Evolutionary conservation across 768 basidiomycete species (phyloP), one percentile per base, ranked within the genome.

Genomic region (Mycena galopus): DNA sequence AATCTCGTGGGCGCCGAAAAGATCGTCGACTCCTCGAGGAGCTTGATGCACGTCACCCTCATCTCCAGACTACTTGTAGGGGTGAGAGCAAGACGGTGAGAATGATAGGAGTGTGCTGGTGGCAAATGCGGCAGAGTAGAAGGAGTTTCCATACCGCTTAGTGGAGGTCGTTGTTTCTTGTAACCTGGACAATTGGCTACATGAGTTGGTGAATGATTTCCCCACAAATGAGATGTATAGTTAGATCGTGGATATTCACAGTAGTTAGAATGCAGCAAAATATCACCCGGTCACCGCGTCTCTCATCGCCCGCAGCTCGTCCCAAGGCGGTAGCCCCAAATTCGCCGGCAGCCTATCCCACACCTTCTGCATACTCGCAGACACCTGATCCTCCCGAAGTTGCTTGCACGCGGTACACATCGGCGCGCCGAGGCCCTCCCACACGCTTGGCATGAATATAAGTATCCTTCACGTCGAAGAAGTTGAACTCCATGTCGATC

Each of bases 391-490:
- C 35, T 19, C 37, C 60, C 25, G 27, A 14, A 44, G 50, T 16
- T 17, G 11, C 39, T 30, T 39, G n/a, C 67, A 69, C 35, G 14
- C 37, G 11, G 19, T n/a, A 10, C 67, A 69, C 23, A 69, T 50
- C 27, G 67, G 60, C 51, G 37, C 27, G 14, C 59, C 60, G 4
- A 62, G 17, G 4, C 29, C 51, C 29, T 37, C 51, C 60, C 59
- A 69, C 14, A 69, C 21, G 10, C 53, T 25, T 1, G 67, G 67
- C 39, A 53, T 23, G 14, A 69, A 69, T 11, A 69, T 27, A n/a
- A n/a, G n/a, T n/a, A 39, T 69, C 67, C 60, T 62, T 69, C 27
- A 69, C 51, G 21, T 69, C 67, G 19, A 69, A 69, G 12, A 62
- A 62, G 25, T 69, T 69, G 39, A 62, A 69, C 60, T 69, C 67